Evolutionary conservation across 2,329 filamentous ascomycete species (phyloP), one percentile per base, ranked within the genome.

Genomic region (Fusarium hostae): DNA sequence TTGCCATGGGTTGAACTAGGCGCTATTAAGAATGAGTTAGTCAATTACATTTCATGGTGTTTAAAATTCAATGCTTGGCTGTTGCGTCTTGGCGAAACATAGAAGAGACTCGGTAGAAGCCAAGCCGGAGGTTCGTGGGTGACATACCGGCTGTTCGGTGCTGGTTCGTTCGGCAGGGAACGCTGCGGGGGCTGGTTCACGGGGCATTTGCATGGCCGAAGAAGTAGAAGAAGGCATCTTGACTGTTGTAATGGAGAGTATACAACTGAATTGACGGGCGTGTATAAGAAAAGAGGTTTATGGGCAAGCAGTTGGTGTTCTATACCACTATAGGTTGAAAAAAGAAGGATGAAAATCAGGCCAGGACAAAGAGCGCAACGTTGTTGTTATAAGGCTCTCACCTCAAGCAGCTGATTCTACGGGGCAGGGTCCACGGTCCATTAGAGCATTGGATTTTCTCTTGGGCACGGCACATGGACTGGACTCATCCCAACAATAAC

Each of bases 111-210:
- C 13, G 32, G 16, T 18, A 24, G 34, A 52, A 40, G 59, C 58
- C 54, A 61, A 66, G 51, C 51, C 64, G 43, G 54, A 58, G 40
- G 43, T 51, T 56, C 44, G 34, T 30, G 44, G 15, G 48, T 13
- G n/a, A 76, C 81, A 55, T 77, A 82, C 81, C 40, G 81, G 81
- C 64, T 82, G 81, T 56, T 81, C 78, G 63, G 74, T 60, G 72
- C 74, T 80, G 52, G 71, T 58, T 60, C 71, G 77, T 32, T 63
- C 70, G 40, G 73, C 64, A 43, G 78, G 69, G 39, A 75, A 68
- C 45, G 77, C 74, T 44, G 72, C 74, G 40, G 79, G 79, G 55
- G 78, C 78, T 40, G 79, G 79, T 74, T 81, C 77, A 56, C 71
- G 71, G 66, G 77, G 74, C 77, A 81, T 80, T 59, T 81, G 79